These are phyloP conservation scores for Micromonas pusilla DNA, from an alignment of 139 green algal genomes.

Conservation along the genomic window DNA sequence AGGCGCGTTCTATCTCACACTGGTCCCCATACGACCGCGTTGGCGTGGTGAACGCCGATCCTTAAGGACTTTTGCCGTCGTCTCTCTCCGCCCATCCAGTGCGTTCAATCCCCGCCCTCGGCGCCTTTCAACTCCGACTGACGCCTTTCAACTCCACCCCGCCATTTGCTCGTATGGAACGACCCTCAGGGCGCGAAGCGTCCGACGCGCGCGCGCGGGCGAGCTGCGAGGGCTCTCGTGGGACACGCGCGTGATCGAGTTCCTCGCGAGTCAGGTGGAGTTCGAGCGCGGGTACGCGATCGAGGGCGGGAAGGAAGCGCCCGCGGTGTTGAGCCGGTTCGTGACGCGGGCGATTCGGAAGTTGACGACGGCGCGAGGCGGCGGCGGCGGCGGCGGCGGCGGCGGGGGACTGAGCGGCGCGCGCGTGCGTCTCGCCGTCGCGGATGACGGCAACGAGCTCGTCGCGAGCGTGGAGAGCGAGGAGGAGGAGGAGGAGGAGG, in stretches of 20 bases:
- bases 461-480: neutral
- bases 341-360: slow-evolving; percentile 30
- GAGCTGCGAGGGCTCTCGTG: neutral
- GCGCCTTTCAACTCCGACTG: too few species aligned
- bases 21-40: too few species aligned
- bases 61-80: too few species aligned
- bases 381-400: neutral
- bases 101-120: too few species aligned
- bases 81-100: too few species aligned
- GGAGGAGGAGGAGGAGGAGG: too few species aligned
- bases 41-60: too few species aligned
- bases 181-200: too few species aligned
- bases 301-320: slow-evolving; percentile 35
- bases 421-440: neutral
- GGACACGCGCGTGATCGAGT: slow-evolving; percentile 9
- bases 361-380: neutral
- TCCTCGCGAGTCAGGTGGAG: slow-evolving; percentile 20
- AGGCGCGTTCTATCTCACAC: too few species aligned
- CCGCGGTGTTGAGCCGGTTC: neutral
- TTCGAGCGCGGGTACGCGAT: slow-evolving; percentile 33
- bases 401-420: neutral
- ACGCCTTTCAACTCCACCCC: too few species aligned
- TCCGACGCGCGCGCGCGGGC: too few species aligned
- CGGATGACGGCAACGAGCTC: neutral
- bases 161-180: too few species aligned